Base-by-base conservation (phyloP, 2,329 filamentous ascomycete genomes). In the Arthrobotrys entomopaga region DNA sequence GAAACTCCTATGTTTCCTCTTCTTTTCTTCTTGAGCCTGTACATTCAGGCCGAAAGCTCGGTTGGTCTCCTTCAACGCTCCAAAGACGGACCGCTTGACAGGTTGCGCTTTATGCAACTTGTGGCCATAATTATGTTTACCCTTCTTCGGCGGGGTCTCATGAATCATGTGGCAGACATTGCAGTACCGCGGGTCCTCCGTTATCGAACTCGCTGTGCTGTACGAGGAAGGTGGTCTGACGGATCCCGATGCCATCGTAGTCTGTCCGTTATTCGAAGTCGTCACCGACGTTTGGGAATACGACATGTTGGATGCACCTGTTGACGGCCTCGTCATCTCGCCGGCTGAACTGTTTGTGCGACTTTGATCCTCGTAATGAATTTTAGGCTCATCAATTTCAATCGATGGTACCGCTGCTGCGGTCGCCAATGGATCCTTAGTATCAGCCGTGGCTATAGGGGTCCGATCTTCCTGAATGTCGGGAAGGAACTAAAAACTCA, bases 151-250 rank as follows among this genome's bases (percentile, higher is more conserved):
- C 5, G 56, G 54, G 13, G 29, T 63, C 20, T 73, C 69, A 43
- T 73, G 69, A 22, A 73, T 66, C 69, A 61, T 65, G 60, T 73
- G 69, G 61, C 69, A 73, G 20, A 66, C 57, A 43, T 66, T 49
- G 20, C 69, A 73, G 38, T 73, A 73, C 46, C 69, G 69, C 38
- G 69, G 61, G 29, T 73, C 69, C 20, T 73, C 69, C 6, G 42
- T 24, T 13, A 66, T 57, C 6, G 69, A 66, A 4, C 56, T 20
- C 2, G 63, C 48, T 13, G 57, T 56, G 20, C 69, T 66, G 24
- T 66, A 66, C 22, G 61, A 34, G 63, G 69, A 73, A 64, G 61
- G 49, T 56, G 69, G 61, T 24, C 69, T 54, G n/a, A 60, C 24
- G 24, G 69, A 65, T 19, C 43, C 61, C 19, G 69, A 73, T 52